Percentiles rank a stretch among this genome's conserved stretches.
Conservation (phyloP, 805 yeast species). For the Hanseniaspora guilliermondii region DNA sequence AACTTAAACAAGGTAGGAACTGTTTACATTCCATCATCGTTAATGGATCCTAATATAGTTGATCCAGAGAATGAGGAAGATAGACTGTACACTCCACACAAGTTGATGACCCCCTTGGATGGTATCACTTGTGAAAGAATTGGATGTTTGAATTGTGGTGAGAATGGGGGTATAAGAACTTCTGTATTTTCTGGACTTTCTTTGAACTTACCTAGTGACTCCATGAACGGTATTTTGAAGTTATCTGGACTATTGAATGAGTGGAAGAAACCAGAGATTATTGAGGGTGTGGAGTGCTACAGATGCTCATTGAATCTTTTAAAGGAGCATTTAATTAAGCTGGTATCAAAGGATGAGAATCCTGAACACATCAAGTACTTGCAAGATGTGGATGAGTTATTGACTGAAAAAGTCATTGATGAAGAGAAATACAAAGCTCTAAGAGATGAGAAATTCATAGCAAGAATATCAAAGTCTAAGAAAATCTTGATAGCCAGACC, state of each 20-base stretch:
- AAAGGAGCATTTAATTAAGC: slow-evolving; percentile 35
- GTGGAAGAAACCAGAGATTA: slow-evolving; percentile 71
- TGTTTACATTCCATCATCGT: slow-evolving; percentile 59
- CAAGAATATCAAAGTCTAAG: slow-evolving; percentile 69
- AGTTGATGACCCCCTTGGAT: slow-evolving; percentile 77
- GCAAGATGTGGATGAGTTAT: slow-evolving; percentile 37
- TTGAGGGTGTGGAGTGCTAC: slow-evolving; percentile 89
- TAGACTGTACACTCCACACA: slow-evolving; percentile 38
- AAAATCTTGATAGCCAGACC: slow-evolving; percentile 71
- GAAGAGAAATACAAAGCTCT: slow-evolving; percentile 67
- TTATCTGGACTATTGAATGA: slow-evolving; percentile 45
- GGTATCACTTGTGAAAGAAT: slow-evolving; percentile 80
- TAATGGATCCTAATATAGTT: slow-evolving; percentile 56
- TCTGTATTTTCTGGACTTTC: slow-evolving; percentile 66
- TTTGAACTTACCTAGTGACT: slow-evolving; percentile 49
- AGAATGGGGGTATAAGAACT: slow-evolving; percentile 80
- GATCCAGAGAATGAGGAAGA: slow-evolving; percentile 28
- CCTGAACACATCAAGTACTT: slow-evolving; percentile 22
- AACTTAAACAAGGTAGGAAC: slow-evolving; percentile 47
- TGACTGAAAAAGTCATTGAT: slow-evolving; percentile 54
- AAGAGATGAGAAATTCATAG: slow-evolving; percentile 61
- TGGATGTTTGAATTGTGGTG: slow-evolving; percentile 85
- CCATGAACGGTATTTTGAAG: slow-evolving; percentile 32
- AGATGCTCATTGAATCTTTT: slow-evolving; percentile 71
- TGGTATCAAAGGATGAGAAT: slow-evolving; percentile 24